Evolutionary conservation across 2,329 filamentous ascomycete genomes (phyloP), one percentile per base, ranked within the genome.

Genomic region (Curvularia hawaiiensis): DNA sequence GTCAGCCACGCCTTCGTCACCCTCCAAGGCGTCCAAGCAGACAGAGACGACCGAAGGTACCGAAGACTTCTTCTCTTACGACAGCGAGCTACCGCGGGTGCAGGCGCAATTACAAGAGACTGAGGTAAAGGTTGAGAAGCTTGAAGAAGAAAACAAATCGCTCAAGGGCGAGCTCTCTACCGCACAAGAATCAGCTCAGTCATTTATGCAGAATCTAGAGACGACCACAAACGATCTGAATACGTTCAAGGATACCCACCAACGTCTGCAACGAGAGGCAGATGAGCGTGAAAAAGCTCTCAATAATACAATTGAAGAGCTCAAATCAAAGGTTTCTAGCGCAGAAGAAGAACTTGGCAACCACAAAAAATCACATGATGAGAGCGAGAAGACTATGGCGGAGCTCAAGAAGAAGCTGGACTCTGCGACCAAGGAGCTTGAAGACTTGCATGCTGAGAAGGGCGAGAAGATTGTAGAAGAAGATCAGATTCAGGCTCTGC

Each of bases 61-160:
- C 24, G 90, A 93, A 62, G 91, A 96, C 48, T 90, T 97, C 77
- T 97, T 97, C 77, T 97, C 92, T 0, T 96, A 92, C 67, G 93
- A 98, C 57, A 89, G 89, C 50, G 94, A 98, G 76, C 82, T 96
- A 14, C 90, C 91, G 3, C 86, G 90, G 52, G 79, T 97, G n/a
- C 89, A 96, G 69, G 83, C 85, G 1, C 89, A 95, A 64, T 75
- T 95, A 3, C 83, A 87, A 50, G 84, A 88, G 55, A 90, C 90
- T 68, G 80, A 88, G 11, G 84, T 85, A 41, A 88, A 94, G 74
- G 86, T 95, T 38, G 84, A 87, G 51, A 84, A 82, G 45, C 84
- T 98, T 14, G 88, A 88, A 64, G 77, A 80, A 3, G 87, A 95
- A 66, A 85, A 96, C 28, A 81, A 84, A 20, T 82, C 79, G 1